Conservation (phyloP, 2,329 filamentous ascomycete species). For the Talaromyces sp. region DNA sequence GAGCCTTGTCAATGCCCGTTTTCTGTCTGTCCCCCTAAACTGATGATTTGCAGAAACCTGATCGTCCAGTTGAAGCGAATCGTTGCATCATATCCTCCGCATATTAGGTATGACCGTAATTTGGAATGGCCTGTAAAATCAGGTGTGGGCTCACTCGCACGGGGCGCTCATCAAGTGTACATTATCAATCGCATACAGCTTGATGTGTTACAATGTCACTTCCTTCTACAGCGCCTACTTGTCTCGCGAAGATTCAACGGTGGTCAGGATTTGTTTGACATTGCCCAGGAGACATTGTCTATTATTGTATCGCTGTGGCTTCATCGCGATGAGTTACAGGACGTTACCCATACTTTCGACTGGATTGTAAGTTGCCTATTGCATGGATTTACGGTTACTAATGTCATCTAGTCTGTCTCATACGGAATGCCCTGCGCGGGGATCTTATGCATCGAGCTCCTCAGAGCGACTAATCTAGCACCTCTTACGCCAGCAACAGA, state of each 20-base stretch:
- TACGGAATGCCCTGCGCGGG: not conserved
- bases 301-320: not conserved
- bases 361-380: not conserved
- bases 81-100: conserved; percentile 6
- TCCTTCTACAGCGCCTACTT: not conserved
- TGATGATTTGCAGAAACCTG: not conserved
- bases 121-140: not conserved
- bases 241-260: not conserved
- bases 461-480: not conserved
- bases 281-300: not conserved
- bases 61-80: not conserved
- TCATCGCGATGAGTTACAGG: conserved; percentile 3
- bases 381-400: not conserved
- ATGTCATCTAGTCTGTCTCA: not conserved
- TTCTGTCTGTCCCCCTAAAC: not conserved
- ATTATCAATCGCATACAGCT: conserved; percentile 2
- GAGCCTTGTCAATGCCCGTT: not conserved
- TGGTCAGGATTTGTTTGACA: conserved; percentile 2
- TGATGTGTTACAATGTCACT: not conserved
- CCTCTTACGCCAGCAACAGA: not conserved
- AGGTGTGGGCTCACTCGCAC: not conserved
- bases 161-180: not conserved
- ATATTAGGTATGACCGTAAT: not conserved
- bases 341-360: not conserved
- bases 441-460: not conserved